Evolutionary conservation across 495 filamentous ascomycete species (phyloP).

Genomic region (Rhypophila decipiens): DNA sequence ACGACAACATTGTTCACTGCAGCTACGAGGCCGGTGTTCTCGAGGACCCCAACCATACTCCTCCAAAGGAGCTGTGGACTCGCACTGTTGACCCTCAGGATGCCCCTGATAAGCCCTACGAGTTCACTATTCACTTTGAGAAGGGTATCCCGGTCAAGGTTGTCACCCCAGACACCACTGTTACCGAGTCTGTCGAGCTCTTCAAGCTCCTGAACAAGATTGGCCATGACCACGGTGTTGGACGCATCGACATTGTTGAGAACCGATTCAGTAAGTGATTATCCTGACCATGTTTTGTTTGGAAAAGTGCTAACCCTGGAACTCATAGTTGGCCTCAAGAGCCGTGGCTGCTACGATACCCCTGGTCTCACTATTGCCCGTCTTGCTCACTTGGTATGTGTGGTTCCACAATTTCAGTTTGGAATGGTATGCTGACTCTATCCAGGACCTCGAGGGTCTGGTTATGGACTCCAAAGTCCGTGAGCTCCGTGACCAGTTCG

Average conservation of each 20-base stretch:
- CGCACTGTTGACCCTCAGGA: slow-evolving; percentile 66
- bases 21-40: slow-evolving; percentile 80
- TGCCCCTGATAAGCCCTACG: slow-evolving; percentile 68
- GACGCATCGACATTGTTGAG: slow-evolving; percentile 90
- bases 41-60: slow-evolving; percentile 57
- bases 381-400: slow-evolving; percentile 5
- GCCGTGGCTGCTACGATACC: slow-evolving; percentile 87
- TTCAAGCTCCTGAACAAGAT: slow-evolving; percentile 78
- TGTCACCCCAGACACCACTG: slow-evolving; percentile 49
- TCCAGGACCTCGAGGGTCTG: slow-evolving; percentile 75
- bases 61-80: slow-evolving; percentile 82
- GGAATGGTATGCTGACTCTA: background rate
- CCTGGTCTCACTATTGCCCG: slow-evolving; percentile 25
- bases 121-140: slow-evolving; percentile 76
- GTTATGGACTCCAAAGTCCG: slow-evolving; percentile 81
- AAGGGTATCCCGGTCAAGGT: slow-evolving; percentile 76
- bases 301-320: background rate
- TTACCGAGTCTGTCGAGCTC: slow-evolving; percentile 70
- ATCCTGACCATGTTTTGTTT: too few species aligned
- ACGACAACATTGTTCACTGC: slow-evolving; percentile 90
- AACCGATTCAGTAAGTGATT: slow-evolving; percentile 18
- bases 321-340: slow-evolving; percentile 52
- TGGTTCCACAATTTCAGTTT: background rate
- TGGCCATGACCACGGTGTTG: slow-evolving; percentile 69
- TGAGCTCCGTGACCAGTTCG: slow-evolving; percentile 74